Percentiles rank a stretch among this genome's conserved stretches.
phyloP scores from a whole-genome alignment of 2,329 filamentous ascomycete genomes.

The Aspergillus uvarum region DNA sequence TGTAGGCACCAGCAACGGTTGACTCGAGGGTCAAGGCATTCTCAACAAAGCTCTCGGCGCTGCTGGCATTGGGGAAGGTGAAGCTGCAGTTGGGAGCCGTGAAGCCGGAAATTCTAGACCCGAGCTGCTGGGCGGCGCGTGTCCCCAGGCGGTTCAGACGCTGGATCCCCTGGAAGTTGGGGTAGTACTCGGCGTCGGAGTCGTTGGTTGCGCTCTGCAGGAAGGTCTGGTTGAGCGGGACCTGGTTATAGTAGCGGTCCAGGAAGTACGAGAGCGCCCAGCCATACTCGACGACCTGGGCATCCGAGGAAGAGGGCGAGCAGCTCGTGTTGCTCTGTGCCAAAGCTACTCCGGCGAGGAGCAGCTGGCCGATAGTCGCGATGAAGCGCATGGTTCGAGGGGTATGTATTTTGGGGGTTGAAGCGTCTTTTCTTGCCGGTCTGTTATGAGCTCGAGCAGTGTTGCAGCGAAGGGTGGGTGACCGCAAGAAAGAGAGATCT shows the following conservation, averaged over 20 bases:
- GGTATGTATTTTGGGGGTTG: too few relatives aligned
- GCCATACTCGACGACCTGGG: slow-evolving; percentile 24
- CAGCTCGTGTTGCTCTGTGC: slow-evolving; percentile 19
- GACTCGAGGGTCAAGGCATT: slow-evolving; percentile 25
- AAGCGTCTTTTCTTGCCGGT: too few relatives aligned
- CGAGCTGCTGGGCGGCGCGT: slow-evolving; percentile 25
- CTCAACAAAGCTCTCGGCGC: slow-evolving; percentile 18
- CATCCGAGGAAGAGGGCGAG: slow-evolving; percentile 21
- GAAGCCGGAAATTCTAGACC: slow-evolving; percentile 18
- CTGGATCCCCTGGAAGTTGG: slow-evolving; percentile 27
- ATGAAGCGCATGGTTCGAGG: slow-evolving; percentile 22
- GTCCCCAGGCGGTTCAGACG: slow-evolving; percentile 26
- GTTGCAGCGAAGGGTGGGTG: too few relatives aligned
- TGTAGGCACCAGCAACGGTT: slow-evolving; percentile 24
- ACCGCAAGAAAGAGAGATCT: neutral
- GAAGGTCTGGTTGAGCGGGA: slow-evolving; percentile 26
- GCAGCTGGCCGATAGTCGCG: slow-evolving; percentile 17
- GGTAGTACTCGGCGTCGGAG: slow-evolving; percentile 18
- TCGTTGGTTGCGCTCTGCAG: slow-evolving; percentile 21
- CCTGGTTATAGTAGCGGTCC: slow-evolving; percentile 24
- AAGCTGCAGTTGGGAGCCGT: slow-evolving; percentile 23
- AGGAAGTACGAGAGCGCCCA: slow-evolving; percentile 26
- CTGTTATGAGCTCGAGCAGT: too few relatives aligned
- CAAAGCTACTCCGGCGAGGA: slow-evolving; percentile 22
- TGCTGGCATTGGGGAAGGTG: slow-evolving; percentile 20